These are phyloP conservation scores for Podosphaera fusca DNA, from an alignment of 2,329 filamentous ascomycete genomes.

Conservation along the genomic window DNA sequence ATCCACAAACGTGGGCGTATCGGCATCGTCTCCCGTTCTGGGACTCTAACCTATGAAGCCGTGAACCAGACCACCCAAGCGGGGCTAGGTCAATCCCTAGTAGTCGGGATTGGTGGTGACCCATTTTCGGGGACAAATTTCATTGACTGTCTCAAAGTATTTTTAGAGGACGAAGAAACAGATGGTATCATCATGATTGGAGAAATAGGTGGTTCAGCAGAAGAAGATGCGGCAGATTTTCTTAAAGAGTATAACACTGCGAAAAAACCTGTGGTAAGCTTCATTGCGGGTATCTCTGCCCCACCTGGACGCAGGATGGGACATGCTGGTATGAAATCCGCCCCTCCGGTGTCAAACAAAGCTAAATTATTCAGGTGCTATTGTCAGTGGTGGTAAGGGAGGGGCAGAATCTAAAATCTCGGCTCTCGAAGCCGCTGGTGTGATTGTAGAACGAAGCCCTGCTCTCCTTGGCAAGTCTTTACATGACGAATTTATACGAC, in stretches of 20 bases:
- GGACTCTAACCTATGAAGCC: slow-evolving; percentile 96
- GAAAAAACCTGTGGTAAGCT: slow-evolving; percentile 91
- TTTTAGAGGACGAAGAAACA: slow-evolving; percentile 85
- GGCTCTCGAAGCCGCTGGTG: slow-evolving; percentile 78
- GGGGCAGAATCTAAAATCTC: slow-evolving; percentile 96
- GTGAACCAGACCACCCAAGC: slow-evolving; percentile 98
- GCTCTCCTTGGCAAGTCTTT: slow-evolving; percentile 81
- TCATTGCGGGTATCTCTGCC: slow-evolving; percentile 95
- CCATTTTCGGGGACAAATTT: slow-evolving; percentile 99
- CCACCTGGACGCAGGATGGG: slow-evolving; percentile 94
- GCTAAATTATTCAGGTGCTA: slow-evolving; percentile 33
- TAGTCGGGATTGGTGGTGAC: slow-evolving; percentile 94
- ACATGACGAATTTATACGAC: slow-evolving; percentile 85
- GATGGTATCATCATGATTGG: slow-evolving; percentile 99
- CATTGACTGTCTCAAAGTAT: slow-evolving; percentile 96
- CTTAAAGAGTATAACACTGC: slow-evolving; percentile 74
- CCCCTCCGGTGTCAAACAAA: neutral
- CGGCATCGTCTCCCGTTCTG: slow-evolving; percentile 93
- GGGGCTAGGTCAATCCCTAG: slow-evolving; percentile 89
- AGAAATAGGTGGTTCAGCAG: slow-evolving; percentile 90
- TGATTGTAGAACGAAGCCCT: slow-evolving; percentile 87
- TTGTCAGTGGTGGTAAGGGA: slow-evolving; percentile 92
- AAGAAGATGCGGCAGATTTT: slow-evolving; percentile 97
- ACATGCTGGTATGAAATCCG: slow-evolving; percentile 46
- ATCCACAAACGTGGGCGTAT: slow-evolving; percentile 99